phyloP scores from a whole-genome alignment of 2,329 filamentous ascomycete species.

The Alternaria ethzedia region DNA sequence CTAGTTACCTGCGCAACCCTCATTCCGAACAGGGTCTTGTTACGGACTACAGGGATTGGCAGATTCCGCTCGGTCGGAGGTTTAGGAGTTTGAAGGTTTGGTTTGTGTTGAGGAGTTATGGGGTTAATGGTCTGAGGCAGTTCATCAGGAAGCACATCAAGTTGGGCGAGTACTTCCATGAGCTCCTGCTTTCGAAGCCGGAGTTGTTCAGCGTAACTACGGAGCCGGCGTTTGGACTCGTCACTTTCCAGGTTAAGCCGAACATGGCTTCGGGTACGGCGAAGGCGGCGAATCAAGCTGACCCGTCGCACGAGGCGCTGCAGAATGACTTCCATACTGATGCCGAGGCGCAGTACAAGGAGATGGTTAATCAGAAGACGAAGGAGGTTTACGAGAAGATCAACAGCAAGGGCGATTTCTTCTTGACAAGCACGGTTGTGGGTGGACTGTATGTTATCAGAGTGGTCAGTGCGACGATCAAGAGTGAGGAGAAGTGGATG shows the following conservation, averaged over 20 bases:
- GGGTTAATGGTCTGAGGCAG: conserved; percentile 73
- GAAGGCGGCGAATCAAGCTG: conserved; percentile 15
- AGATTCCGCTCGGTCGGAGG: conserved; percentile 87
- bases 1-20: conserved; percentile 80
- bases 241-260: conserved; percentile 69
- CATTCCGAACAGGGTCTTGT: conserved; percentile 83
- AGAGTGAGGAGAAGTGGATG: conserved; percentile 75
- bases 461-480: conserved; percentile 74
- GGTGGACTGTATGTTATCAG: conserved; percentile 78
- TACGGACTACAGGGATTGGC: conserved; percentile 96
- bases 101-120: conserved; percentile 89
- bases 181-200: conserved; percentile 61
- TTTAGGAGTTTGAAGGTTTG: conserved; percentile 93
- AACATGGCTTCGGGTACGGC: background rate
- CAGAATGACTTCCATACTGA: conserved; percentile 43
- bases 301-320: conserved; percentile 41
- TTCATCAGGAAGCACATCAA: conserved; percentile 74
- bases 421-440: conserved; percentile 78
- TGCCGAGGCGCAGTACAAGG: conserved; percentile 51
- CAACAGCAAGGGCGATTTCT: conserved; percentile 77
- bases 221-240: conserved; percentile 78
- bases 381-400: conserved; percentile 77
- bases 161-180: conserved; percentile 73
- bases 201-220: conserved; percentile 81
- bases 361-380: conserved; percentile 70